Evolutionary conservation across 495 filamentous ascomycete species (phyloP).

Genomic region (Rostrohypoxylon terebratum): DNA sequence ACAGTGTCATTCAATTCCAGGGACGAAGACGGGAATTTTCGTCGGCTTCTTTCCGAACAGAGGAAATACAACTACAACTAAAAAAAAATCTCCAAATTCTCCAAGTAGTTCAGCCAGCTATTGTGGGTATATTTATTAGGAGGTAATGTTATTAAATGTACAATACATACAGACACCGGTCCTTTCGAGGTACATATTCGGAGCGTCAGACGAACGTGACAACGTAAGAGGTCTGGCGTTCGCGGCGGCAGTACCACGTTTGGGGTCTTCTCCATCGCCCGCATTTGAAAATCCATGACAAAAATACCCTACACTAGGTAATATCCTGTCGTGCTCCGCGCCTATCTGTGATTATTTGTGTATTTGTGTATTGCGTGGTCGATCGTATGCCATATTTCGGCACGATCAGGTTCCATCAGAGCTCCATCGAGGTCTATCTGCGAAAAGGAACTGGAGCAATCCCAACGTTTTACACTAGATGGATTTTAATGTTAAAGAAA

Average conservation of each 20-base stretch:
- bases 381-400: slow-evolving; percentile 30
- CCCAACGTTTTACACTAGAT: slow-evolving; percentile 22
- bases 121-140: neutral
- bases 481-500: slow-evolving; percentile 1
- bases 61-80: neutral
- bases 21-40: slow-evolving; percentile 34
- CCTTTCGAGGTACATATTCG: slow-evolving; percentile 5
- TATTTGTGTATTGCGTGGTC: slow-evolving; percentile 30
- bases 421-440: neutral
- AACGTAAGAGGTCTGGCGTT: slow-evolving; percentile 19
- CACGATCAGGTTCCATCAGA: slow-evolving; percentile 17
- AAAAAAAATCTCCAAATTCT: slow-evolving; percentile 22
- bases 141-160: too few relatives aligned
- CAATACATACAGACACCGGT: neutral
- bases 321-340: slow-evolving; percentile 39
- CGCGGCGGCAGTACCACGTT: slow-evolving; percentile 35
- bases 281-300: neutral
- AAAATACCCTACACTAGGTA: too few relatives aligned
- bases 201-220: slow-evolving; percentile 28
- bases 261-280: slow-evolving; percentile 12
- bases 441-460: slow-evolving; percentile 18
- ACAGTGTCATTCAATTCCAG: neutral
- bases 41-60: slow-evolving; percentile 27
- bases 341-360: slow-evolving; percentile 39
- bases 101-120: slow-evolving; percentile 14